Evolutionary conservation across 116 monocot genomes (phyloP).

Genomic region (Dioscorea cayenensis): DNA sequence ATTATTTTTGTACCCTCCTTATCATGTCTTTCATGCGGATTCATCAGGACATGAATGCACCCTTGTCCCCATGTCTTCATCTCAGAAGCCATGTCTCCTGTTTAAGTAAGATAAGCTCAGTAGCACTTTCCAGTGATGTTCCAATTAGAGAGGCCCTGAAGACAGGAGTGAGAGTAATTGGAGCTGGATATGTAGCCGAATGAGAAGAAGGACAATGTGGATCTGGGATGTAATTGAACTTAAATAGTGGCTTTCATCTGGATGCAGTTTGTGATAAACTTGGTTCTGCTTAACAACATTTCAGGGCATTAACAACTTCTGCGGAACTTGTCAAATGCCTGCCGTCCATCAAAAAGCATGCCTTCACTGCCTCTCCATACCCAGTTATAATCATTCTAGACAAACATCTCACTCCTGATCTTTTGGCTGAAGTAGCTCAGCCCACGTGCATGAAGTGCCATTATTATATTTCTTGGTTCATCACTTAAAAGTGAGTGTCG

Average conservation of each 20-base stretch:
- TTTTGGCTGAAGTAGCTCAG: conserved; percentile 71
- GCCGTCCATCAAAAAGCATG: conserved; percentile 52
- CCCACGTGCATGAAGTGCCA: conserved; percentile 7
- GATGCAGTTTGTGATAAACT: not conserved
- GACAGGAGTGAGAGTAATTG: conserved; percentile 43
- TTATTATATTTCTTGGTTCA: not conserved
- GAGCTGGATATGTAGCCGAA: conserved; percentile 49
- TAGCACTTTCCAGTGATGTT: conserved; percentile 42
- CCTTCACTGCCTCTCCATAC: conserved; percentile 53
- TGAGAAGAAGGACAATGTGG: conserved; percentile 25
- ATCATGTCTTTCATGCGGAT: conserved; percentile 20
- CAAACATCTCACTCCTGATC: conserved; percentile 61
- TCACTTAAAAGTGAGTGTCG: not conserved
- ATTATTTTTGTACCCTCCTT: not conserved
- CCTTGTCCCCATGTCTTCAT: conserved; percentile 44
- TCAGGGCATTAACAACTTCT: conserved; percentile 53
- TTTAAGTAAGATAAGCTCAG: conserved; percentile 43
- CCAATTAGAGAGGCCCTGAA: conserved; percentile 36
- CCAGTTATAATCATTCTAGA: conserved; percentile 60
- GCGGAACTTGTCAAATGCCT: conserved; percentile 52
- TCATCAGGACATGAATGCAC: conserved; percentile 42
- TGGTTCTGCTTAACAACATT: not conserved
- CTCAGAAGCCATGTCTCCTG: conserved; percentile 46
- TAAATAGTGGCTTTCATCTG: not conserved
- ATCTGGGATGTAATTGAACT: conserved; percentile 26